Evolutionary conservation across 345 rosid species (phyloP).

Genomic region (Salix suchowensis): DNA sequence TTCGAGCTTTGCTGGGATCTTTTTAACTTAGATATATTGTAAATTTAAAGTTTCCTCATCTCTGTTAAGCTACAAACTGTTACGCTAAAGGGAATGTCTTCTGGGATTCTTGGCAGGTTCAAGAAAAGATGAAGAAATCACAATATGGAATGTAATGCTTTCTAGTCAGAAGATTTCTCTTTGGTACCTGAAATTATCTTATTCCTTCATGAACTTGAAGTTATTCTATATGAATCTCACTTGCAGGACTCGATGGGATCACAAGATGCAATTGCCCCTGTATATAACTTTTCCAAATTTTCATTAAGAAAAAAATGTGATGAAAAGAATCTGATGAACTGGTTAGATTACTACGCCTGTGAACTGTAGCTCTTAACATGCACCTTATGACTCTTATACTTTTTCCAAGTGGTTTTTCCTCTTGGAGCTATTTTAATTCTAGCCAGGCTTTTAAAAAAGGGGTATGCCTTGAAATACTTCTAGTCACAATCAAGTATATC

Average conservation of each 20-base stretch:
- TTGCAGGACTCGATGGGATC: not conserved
- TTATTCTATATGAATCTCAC: not conserved
- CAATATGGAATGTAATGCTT: not conserved
- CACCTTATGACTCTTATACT: too few relatives aligned
- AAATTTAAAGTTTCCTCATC: not conserved
- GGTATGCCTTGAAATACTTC: too few relatives aligned
- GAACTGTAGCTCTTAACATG: not conserved
- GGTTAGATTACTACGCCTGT: not conserved
- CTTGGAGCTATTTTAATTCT: too few relatives aligned
- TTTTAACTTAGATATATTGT: not conserved
- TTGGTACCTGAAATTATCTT: not conserved
- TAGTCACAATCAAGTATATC: too few relatives aligned
- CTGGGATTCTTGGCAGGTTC: constrained; percentile 25
- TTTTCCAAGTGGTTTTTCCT: too few relatives aligned
- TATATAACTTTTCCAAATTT: not conserved
- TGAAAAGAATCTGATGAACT: not conserved
- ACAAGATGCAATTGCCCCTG: not conserved
- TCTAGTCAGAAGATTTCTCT: not conserved
- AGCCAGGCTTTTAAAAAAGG: too few relatives aligned
- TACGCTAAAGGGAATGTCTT: not conserved
- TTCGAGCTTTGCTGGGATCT: not conserved
- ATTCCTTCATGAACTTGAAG: not conserved
- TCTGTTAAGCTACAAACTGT: not conserved
- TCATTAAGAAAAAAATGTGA: not conserved
- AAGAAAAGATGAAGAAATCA: constrained; percentile 25